Evolutionary conservation across 345 rosid genomes (phyloP), one percentile per base, ranked within the genome.

Genomic region (Populus euphratica): DNA sequence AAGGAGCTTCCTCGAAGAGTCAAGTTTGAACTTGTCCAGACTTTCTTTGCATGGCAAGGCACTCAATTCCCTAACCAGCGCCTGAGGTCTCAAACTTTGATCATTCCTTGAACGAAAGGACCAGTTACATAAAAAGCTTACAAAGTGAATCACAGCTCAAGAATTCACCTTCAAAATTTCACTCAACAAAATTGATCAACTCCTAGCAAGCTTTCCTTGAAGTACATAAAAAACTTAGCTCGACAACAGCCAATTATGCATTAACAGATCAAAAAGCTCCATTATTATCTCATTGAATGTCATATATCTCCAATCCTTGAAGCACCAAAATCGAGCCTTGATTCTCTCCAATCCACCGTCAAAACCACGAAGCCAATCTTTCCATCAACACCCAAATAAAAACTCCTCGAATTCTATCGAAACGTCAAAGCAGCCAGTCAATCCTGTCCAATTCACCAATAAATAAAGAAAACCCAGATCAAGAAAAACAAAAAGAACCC

Each of bases 11-110:
- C 76, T 50, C 50, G 70, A 76, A 38, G 74, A 76, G 86, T 86
- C 74, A 80, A 81, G 47, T 76, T 74, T 70, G 82, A 86, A 85
- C 73, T 31, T 63, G 50, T 39, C 17, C 38, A 82, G 75, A 68
- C 78, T 82, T 84, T 76, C 56, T 83, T 84, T 79, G 79, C 79
- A 72, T 85, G 84, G 76, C 83, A 86, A 87, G 87, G 83, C 38
- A 86, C 81, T 73, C 36, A 66, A 73, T 41, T 64, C 77, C 80
- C 70, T 20, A 66, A 76, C 65, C 69, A 63, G 75, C 56, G 76
- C 85, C 83, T 75, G 70, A 79, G 41, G 74, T 76, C 78, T 82
- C 80, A 82, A 84, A 77, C 77, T 31, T 71, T 77, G 86, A 70
- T 74, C 82, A 81, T 80, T 86, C 85, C 86, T 85, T 73, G 29